Evolutionary conservation across 768 basidiomycete genomes (phyloP).

Genomic region (Lactarius indigo): DNA sequence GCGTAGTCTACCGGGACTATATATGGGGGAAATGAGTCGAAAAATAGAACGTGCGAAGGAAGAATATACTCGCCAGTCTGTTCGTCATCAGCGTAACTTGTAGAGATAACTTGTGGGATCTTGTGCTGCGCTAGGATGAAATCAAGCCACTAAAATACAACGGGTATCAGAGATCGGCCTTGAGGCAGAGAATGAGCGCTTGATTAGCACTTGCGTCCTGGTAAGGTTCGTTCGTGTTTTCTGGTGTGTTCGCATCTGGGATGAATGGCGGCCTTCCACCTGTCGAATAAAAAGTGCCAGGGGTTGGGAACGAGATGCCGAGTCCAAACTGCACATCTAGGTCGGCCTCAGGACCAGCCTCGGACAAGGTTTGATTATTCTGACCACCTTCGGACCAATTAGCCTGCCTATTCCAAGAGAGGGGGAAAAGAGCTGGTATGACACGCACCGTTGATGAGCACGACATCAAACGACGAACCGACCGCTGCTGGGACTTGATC

Average conservation of each 20-base stretch:
- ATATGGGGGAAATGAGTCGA: constrained; percentile 14
- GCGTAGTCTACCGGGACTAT: constrained; percentile 59
- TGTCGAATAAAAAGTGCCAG: constrained; percentile 58
- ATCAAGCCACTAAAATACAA: constrained; percentile 53
- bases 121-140: constrained; percentile 45
- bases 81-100: constrained; percentile 71
- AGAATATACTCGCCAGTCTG: constrained; percentile 47
- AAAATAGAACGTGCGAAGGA: constrained; percentile 36
- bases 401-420: not conserved
- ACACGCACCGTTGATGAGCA: constrained; percentile 54
- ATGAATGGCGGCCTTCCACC: constrained; percentile 57
- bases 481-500: constrained; percentile 34
- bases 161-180: not conserved
- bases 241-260: constrained; percentile 41
- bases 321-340: constrained; percentile 66
- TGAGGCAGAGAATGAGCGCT: not conserved
- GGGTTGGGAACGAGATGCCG: constrained; percentile 60
- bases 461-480: constrained; percentile 46
- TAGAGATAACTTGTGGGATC: constrained; percentile 60
- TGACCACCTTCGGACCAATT: constrained; percentile 39
- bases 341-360: constrained; percentile 62
- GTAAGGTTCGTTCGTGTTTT: constrained; percentile 50
- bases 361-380: constrained; percentile 52
- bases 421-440: not conserved
- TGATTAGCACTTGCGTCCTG: constrained; percentile 34